These are phyloP conservation scores for Sechiopsis laciniata DNA, from an alignment of 306 rosid genomes.

Conservation along the genomic window DNA sequence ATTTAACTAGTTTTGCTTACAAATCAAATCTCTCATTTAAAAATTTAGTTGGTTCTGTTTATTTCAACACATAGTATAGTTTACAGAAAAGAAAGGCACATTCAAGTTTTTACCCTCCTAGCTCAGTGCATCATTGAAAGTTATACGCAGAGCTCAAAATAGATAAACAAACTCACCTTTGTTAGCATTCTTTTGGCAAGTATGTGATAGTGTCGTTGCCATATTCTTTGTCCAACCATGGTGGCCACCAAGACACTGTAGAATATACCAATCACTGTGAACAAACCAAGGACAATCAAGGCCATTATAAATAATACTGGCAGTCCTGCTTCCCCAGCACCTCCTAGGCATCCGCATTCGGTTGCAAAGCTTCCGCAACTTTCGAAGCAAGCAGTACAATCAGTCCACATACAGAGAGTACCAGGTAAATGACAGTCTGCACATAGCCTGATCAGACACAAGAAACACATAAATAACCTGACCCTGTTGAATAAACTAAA, in stretches of 20 bases:
- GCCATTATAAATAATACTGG: constrained; percentile 85
- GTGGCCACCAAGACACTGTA: constrained; percentile 98
- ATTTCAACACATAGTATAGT: neutral
- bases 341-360: constrained; percentile 96
- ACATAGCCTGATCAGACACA: constrained; percentile 58
- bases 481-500: neutral
- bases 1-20: too few species aligned
- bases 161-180: constrained; percentile 47
- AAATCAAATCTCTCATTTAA: too few species aligned
- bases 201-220: constrained; percentile 98
- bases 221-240: constrained; percentile 96
- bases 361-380: constrained; percentile 92
- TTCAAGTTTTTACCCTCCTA: neutral
- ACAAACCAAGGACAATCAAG: constrained; percentile 77
- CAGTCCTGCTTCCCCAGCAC: constrained; percentile 97
- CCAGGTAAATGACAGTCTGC: constrained; percentile 99
- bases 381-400: constrained; percentile 96
- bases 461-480: constrained; percentile 20
- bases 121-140: neutral
- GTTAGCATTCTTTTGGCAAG: constrained; percentile 98
- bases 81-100: neutral
- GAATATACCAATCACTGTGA: constrained; percentile 91
- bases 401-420: constrained; percentile 98
- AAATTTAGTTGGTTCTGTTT: neutral
- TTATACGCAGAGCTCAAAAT: neutral